A percentile compares a stretch with the other conserved stretches of the same genome.
Evolutionary conservation across 78 protist genomes (phyloP).

Genomic region (Anaeramoeba ignava): DNA sequence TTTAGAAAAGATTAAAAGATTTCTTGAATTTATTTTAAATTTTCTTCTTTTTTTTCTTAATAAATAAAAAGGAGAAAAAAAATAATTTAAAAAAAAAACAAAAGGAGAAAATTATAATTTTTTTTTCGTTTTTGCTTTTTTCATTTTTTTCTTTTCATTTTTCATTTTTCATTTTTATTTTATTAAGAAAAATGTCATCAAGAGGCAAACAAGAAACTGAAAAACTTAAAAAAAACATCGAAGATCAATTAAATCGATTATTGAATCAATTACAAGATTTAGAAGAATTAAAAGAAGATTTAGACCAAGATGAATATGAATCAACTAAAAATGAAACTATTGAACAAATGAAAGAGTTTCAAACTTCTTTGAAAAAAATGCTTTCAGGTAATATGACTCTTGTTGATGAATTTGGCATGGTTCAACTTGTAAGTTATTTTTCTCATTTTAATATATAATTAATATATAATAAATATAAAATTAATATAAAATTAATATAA

Average conservation of each 20-base stretch:
- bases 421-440: conserved; percentile 9
- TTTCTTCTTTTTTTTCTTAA: too few species aligned
- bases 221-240: conserved; percentile 13
- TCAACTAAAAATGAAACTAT: conserved; percentile 45
- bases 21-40: too few species aligned
- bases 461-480: background rate
- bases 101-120: too few species aligned
- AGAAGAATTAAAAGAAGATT: conserved; percentile 24
- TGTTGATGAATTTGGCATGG: conserved; percentile 30
- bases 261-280: conserved; percentile 28
- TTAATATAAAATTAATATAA: background rate
- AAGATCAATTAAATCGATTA: conserved; percentile 26
- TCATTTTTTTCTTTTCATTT: too few species aligned
- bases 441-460: background rate
- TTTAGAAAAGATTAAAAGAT: too few species aligned
- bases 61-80: too few species aligned
- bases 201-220: conserved; percentile 17
- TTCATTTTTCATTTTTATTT: too few species aligned
- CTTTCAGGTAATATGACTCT: conserved; percentile 57
- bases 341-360: conserved; percentile 56
- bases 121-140: too few species aligned
- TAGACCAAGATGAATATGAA: conserved; percentile 49
- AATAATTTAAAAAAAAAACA: too few species aligned
- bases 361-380: conserved; percentile 36
- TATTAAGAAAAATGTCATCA: too few species aligned